Evolutionary conservation across 768 basidiomycete species (phyloP), one percentile per base, ranked within the genome.

Genomic region (Leucosporidium creatinivorum): DNA sequence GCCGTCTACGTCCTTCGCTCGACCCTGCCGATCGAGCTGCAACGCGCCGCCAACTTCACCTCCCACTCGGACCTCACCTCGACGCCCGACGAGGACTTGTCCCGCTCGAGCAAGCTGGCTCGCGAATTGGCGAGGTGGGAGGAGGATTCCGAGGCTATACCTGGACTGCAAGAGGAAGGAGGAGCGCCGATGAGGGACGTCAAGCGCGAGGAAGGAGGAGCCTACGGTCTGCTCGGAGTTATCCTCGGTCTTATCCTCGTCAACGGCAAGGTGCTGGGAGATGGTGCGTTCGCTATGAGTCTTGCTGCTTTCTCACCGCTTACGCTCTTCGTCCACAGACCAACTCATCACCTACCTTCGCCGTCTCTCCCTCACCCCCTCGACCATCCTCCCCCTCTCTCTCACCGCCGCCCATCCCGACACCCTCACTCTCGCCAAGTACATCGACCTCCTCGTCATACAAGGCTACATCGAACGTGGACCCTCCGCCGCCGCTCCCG

Each of bases 1-100:
- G 91, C 89, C 75, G 85, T 85, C 9, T 98, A 88, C 76, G 88
- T 93, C 54, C 81, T 96, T 23, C 87, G 92, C 56, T 93, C 91
- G 1, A 80, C 77, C 1, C 82, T 96, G 21, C 80, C 89, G 63
- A 77, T 84, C 0, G 69, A 76, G 9, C 51, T 69, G 18, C 19
- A 69, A 2, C 66, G 61, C 4, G 30, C 49, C 15, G 28, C 67
- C 28, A 51, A 44, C 39, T 44, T 44, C 15, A 17, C 15, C 39
- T 7, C 39, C 10, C 39, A 44, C 39, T 10, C 39, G 10, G 39
- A 44, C 39, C 39, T 44, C 39, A 44, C 39, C 13, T 44, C 61
- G 1, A 51, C 63, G 5, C 23, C 12, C 5, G 25, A 36, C 26
- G 52, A 28, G 23, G 12, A 55, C 8, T 78, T 80, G 25, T 74